Conservation (phyloP, 1,284 basidiomycete species). For the Cutaneotrichosporon cutaneum region DNA sequence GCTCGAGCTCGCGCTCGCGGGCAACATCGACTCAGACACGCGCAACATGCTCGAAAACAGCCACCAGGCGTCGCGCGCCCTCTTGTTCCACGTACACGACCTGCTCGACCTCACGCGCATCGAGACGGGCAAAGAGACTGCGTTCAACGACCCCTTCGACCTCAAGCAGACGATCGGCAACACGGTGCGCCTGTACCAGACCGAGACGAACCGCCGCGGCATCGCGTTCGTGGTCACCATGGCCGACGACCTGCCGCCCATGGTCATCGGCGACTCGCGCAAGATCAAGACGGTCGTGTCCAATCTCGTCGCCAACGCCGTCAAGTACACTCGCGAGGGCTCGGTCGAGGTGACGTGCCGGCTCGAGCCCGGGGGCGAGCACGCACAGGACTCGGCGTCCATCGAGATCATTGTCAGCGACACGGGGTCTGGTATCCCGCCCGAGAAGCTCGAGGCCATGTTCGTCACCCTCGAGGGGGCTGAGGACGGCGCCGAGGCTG, state of each 20-base stretch:
- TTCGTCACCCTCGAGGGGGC: slow-evolving; percentile 86
- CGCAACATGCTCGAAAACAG: slow-evolving; percentile 74
- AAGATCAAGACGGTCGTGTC: slow-evolving; percentile 79
- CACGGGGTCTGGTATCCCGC: slow-evolving; percentile 73
- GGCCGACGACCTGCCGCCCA: slow-evolving; percentile 57
- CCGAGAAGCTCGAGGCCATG: slow-evolving; percentile 71
- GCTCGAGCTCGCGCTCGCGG: slow-evolving; percentile 79
- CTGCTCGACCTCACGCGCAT: slow-evolving; percentile 78
- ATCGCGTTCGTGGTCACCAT: slow-evolving; percentile 66
- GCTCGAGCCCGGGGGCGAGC: slow-evolving; percentile 7
- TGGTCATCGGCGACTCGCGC: slow-evolving; percentile 67
- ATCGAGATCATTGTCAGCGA: slow-evolving; percentile 75
- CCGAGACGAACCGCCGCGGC: slow-evolving; percentile 68
- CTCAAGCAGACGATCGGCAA: slow-evolving; percentile 67
- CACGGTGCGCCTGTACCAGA: slow-evolving; percentile 60
- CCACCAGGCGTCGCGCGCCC: slow-evolving; percentile 76
- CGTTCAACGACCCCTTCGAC: slow-evolving; percentile 79
- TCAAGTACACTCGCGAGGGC: slow-evolving; percentile 72
- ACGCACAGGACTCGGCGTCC: slow-evolving; percentile 52
- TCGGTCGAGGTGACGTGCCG: slow-evolving; percentile 65
- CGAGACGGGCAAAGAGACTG: slow-evolving; percentile 75
- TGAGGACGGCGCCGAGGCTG: slow-evolving; percentile 55
- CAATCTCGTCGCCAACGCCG: slow-evolving; percentile 79
- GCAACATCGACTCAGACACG: slow-evolving; percentile 72
- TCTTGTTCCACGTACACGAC: slow-evolving; percentile 83